Percentiles rank a stretch among this genome's conserved stretches.
phyloP scores from a whole-genome alignment of 495 filamentous ascomycete genomes.

The Neurospora sp. region DNA sequence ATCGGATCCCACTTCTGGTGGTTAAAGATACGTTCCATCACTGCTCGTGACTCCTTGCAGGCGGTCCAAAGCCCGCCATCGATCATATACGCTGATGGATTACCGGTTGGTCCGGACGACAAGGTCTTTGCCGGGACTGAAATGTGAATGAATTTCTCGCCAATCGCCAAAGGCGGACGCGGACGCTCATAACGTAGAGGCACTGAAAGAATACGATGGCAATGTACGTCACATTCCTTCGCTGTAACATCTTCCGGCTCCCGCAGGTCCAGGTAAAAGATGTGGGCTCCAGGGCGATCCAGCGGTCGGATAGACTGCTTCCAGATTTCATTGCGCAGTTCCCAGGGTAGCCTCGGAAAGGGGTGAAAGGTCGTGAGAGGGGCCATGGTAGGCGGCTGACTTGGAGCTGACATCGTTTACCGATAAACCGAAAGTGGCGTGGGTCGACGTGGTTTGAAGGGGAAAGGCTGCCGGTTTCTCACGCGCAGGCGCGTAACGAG shows the following conservation, averaged over 20 bases:
- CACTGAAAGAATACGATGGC: background rate
- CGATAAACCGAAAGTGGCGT: background rate
- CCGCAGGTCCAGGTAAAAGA: background rate
- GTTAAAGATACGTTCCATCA: background rate
- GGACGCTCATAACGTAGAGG: background rate
- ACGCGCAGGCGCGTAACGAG: background rate
- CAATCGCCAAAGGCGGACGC: background rate
- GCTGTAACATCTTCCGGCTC: background rate
- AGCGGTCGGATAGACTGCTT: background rate
- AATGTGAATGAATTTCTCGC: background rate
- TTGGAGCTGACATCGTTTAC: background rate
- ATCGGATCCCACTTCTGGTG: background rate
- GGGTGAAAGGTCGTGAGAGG: background rate
- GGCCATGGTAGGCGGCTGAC: background rate
- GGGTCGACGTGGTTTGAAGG: background rate
- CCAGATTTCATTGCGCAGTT: background rate
- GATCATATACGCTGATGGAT: background rate
- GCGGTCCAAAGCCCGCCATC: slow-evolving; percentile 1
- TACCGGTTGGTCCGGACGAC: background rate
- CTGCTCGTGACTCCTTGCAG: background rate
- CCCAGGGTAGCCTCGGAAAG: background rate
- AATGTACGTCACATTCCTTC: background rate
- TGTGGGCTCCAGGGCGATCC: background rate
- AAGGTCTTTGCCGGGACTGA: background rate
- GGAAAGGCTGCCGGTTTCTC: background rate